These are phyloP conservation scores for Podospora australis DNA, from an alignment of 495 filamentous ascomycete genomes.

Conservation along the genomic window DNA sequence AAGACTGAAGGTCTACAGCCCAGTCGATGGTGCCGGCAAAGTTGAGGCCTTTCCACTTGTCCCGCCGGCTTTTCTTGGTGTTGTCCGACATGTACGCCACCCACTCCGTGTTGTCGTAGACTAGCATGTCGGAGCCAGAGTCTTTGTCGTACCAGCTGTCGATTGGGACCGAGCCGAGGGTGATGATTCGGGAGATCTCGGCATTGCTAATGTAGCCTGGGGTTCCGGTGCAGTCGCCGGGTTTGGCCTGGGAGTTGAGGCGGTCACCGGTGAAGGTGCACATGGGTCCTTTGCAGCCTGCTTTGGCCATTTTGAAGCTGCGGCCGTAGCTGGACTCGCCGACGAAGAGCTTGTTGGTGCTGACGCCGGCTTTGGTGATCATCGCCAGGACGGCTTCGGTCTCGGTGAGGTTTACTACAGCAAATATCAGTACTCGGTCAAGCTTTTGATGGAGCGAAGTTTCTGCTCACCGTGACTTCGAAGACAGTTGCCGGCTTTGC, in stretches of 20 bases:
- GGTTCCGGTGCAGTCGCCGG: conserved; percentile 35
- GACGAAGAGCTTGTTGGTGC: conserved; percentile 32
- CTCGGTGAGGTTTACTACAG: conserved; percentile 45
- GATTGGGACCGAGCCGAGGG: neutral
- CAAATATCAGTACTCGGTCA: too few species aligned
- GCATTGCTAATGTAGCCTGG: conserved; percentile 30
- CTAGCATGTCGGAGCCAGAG: conserved; percentile 31
- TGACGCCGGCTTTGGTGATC: conserved; percentile 47
- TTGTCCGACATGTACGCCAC: conserved; percentile 34
- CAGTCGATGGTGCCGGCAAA: conserved; percentile 24
- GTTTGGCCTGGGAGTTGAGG: conserved; percentile 7
- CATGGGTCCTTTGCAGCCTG: conserved; percentile 3
- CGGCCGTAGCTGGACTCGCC: conserved; percentile 36
- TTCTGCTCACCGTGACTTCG: conserved; percentile 32
- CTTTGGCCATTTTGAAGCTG: conserved; percentile 24
- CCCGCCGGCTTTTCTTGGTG: conserved; percentile 12
- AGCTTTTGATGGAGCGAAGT: too few species aligned
- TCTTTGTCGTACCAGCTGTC: neutral
- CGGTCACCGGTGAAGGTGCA: conserved; percentile 15
- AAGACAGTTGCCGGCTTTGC: conserved; percentile 31
- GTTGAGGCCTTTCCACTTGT: conserved; percentile 10
- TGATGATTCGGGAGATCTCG: conserved; percentile 28
- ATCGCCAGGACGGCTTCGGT: conserved; percentile 34
- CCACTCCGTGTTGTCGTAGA: conserved; percentile 39
- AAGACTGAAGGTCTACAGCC: conserved; percentile 22